Conservation (phyloP, 495 filamentous ascomycete genomes). For the Usnea hakonensis region DNA sequence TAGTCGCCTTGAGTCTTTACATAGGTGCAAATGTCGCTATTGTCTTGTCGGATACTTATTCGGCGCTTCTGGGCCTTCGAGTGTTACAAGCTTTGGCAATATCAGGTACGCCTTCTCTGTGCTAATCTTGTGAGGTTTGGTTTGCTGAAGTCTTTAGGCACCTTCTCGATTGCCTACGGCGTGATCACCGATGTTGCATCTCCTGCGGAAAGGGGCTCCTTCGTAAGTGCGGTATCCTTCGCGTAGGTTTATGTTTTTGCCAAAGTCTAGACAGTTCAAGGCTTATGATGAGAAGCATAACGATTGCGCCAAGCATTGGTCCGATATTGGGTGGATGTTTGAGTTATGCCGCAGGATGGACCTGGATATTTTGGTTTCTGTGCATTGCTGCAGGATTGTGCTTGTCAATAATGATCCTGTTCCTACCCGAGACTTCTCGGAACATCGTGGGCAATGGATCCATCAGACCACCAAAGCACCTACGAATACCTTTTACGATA, state of each 20-base stretch:
- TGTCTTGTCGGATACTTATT: conserved; percentile 51
- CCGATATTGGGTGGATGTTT: conserved; percentile 39
- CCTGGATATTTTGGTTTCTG: conserved; percentile 69
- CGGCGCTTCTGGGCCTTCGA: conserved; percentile 54
- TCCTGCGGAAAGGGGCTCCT: conserved; percentile 24
- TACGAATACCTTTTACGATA: conserved; percentile 16
- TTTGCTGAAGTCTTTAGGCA: conserved; percentile 16
- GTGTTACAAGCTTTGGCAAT: conserved; percentile 57
- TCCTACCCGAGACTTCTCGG: conserved; percentile 40
- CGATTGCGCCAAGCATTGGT: conserved; percentile 27
- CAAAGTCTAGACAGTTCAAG: background rate
- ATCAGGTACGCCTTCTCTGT: conserved; percentile 25
- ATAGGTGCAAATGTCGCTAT: conserved; percentile 55
- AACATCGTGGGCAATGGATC: conserved; percentile 38
- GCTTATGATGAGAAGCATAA: conserved; percentile 14
- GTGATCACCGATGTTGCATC: conserved; percentile 21
- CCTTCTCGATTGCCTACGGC: conserved; percentile 23
- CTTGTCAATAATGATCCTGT: conserved; percentile 28
- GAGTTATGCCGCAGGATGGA: conserved; percentile 48
- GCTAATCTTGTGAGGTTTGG: background rate
- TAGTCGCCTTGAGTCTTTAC: conserved; percentile 52
- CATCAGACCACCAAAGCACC: conserved; percentile 14
- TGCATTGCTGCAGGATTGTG: conserved; percentile 44
- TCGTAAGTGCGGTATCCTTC: conserved; percentile 21
- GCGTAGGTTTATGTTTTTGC: conserved; percentile 14